These are phyloP conservation scores for Lycium barbarum DNA, from an alignment of 257 asterid species.

Conservation along the genomic window DNA sequence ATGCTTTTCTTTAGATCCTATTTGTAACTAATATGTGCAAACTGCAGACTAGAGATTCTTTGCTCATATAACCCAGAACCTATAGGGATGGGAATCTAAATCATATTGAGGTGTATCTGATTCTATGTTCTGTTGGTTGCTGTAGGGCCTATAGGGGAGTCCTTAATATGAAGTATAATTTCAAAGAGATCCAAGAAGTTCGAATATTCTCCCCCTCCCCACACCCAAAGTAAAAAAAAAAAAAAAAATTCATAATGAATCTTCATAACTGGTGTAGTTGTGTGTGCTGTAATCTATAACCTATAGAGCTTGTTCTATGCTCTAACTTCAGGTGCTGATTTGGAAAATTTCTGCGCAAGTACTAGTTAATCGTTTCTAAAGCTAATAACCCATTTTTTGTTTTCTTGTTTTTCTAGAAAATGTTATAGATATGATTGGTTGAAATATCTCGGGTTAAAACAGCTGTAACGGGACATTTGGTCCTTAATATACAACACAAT, in stretches of 20 bases:
- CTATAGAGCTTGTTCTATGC: neutral
- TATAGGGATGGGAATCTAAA: neutral
- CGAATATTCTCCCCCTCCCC: neutral
- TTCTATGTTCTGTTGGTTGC: slow-evolving; percentile 7
- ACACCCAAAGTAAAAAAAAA: neutral
- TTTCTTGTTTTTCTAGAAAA: neutral
- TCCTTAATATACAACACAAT: neutral
- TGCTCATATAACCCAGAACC: neutral
- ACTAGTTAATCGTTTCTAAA: slow-evolving; percentile 11
- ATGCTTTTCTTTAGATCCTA: slow-evolving; percentile 31
- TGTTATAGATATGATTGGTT: slow-evolving; percentile 9
- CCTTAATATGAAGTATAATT: slow-evolving; percentile 15
- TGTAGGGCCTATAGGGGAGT: neutral
- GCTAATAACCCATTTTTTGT: neutral
- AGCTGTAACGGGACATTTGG: neutral
- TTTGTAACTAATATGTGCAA: slow-evolving; percentile 20
- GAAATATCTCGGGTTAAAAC: slow-evolving; percentile 4
- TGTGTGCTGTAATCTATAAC: neutral
- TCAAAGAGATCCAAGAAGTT: neutral
- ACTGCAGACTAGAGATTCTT: slow-evolving; percentile 10
- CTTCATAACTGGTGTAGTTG: neutral
- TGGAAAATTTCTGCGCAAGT: neutral
- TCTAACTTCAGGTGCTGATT: neutral
- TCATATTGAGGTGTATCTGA: neutral
- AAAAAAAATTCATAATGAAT: neutral